Evolutionary conservation across 495 filamentous ascomycete genomes (phyloP).

Genomic region (Penicillium nucicola): DNA sequence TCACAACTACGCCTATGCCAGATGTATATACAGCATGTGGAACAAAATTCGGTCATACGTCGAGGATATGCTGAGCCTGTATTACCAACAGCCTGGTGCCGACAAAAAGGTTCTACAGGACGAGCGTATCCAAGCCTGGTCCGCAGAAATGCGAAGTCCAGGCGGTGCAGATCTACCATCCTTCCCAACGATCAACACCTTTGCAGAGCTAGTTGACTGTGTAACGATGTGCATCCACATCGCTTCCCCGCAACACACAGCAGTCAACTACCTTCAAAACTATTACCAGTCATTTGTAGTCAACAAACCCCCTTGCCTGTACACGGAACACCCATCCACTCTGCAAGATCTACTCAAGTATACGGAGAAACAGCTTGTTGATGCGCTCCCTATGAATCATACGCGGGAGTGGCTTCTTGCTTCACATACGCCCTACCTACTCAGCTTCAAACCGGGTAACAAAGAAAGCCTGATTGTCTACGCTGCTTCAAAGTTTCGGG

Average conservation of each 20-base stretch:
- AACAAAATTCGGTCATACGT: constrained; percentile 33
- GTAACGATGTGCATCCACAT: constrained; percentile 53
- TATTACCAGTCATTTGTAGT: constrained; percentile 47
- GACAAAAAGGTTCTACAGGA: not conserved
- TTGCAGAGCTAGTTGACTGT: constrained; percentile 20
- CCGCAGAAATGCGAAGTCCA: constrained; percentile 25
- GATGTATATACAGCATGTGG: constrained; percentile 42
- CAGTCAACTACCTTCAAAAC: constrained; percentile 50
- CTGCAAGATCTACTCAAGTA: constrained; percentile 20
- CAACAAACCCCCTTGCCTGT: constrained; percentile 42
- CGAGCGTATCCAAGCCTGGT: constrained; percentile 32
- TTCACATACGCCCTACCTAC: constrained; percentile 40
- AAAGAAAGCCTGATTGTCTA: constrained; percentile 30
- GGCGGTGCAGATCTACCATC: constrained; percentile 23
- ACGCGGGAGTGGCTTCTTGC: constrained; percentile 40
- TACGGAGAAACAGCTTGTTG: constrained; percentile 34
- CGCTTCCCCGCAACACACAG: constrained; percentile 46
- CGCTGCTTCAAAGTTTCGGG: constrained; percentile 14
- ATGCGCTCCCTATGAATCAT: constrained; percentile 37
- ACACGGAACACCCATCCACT: constrained; percentile 24
- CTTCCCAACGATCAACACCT: constrained; percentile 29
- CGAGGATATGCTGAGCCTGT: constrained; percentile 20
- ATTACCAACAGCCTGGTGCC: constrained; percentile 11
- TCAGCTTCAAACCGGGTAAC: constrained; percentile 41
- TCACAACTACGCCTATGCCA: constrained; percentile 47